Base-by-base conservation (phyloP, 2,329 filamentous ascomycete species). In the Stachybotrys chartarum region DNA sequence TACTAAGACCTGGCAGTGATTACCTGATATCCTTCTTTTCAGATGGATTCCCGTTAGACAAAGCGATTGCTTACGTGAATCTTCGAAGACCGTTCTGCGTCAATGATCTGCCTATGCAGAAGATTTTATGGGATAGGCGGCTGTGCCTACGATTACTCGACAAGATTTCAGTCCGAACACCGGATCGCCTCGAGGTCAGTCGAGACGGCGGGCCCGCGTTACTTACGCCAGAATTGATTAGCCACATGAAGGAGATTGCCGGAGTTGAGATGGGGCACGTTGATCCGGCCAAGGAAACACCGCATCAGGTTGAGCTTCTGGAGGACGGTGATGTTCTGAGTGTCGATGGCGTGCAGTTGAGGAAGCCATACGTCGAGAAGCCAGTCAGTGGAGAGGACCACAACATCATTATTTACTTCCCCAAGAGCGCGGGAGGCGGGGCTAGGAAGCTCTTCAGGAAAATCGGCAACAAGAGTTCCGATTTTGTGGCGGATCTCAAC, bases 11-110 rank as follows among this genome's bases (percentile, higher is more conserved):
- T 17, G 16, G n/a, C 58, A 83, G 80, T 71, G 94, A 99, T 73
- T 99, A 96, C 66, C 75, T 99, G 55, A 96, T 99, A 66, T 96
- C 92, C 3, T 99, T 99, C 75, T 99, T 97, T 72, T 97, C 93
- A 0, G 93, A 97, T 70, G 94, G 94, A 1, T 99, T 99, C 63
- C 94, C 94, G 0, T 76, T 99, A 50, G 92, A 97, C 61, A 99
- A 99, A 70, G 94, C 95, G 6, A 96, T 99, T 64, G 90, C 91
- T 39, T 99, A 99, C 70, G 90, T 91, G 58, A 91, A 91, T 66
- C 82, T 96, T 11, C 86, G 94, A 55, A 96, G 96, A 68, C 94
- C 94, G 0, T 97, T 97, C 64, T 97, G 93, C 68, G 92, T 99
- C 67, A 99, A 99, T 68, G 93, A 99, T 70, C 79, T 99, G 48